Conservation (phyloP, 352 stramenopile genomes). For the Phytophthora cryptogea region DNA sequence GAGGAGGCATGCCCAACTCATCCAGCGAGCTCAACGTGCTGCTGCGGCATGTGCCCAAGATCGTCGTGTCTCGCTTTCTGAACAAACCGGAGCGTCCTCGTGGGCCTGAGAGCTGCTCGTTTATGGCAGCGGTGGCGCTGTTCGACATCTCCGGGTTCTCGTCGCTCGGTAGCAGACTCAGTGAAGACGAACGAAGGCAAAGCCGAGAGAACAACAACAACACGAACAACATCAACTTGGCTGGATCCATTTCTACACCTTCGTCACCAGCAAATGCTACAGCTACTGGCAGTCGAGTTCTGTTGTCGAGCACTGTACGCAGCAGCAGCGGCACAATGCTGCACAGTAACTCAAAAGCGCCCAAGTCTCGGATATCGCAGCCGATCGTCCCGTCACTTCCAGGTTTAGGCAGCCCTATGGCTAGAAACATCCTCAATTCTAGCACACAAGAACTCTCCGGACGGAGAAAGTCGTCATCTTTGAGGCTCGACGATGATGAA, state of each 20-base stretch:
- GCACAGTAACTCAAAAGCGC: conserved; percentile 1
- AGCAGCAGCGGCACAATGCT: conserved; percentile 22
- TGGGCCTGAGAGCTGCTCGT: conserved; percentile 51
- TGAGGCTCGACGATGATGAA: conserved; percentile 8
- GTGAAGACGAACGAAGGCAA: conserved; percentile 56
- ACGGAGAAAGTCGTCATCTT: conserved; percentile 11
- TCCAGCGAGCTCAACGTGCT: conserved; percentile 70
- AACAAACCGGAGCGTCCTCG: conserved; percentile 48
- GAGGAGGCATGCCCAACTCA: conserved; percentile 30
- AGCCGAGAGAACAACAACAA: conserved; percentile 31
- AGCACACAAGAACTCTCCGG: conserved; percentile 15
- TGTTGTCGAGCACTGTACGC: conserved; percentile 5
- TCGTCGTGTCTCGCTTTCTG: conserved; percentile 69
- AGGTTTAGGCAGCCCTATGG: conserved; percentile 6
- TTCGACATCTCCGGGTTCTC: conserved; percentile 91
- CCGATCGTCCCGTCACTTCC: conserved; percentile 9
- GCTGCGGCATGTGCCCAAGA: conserved; percentile 71
- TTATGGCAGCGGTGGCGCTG: conserved; percentile 70
- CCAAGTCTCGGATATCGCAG: conserved; percentile 28
- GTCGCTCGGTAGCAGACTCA: conserved; percentile 74
- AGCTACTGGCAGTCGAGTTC: conserved; percentile 1
- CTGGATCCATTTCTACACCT: not conserved
- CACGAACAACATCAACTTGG: not conserved
- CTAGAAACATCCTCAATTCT: conserved; percentile 2
- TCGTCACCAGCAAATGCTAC: not conserved